phyloP scores from a whole-genome alignment of 129 eudicot genomes.

The Pulicaria dysenterica region DNA sequence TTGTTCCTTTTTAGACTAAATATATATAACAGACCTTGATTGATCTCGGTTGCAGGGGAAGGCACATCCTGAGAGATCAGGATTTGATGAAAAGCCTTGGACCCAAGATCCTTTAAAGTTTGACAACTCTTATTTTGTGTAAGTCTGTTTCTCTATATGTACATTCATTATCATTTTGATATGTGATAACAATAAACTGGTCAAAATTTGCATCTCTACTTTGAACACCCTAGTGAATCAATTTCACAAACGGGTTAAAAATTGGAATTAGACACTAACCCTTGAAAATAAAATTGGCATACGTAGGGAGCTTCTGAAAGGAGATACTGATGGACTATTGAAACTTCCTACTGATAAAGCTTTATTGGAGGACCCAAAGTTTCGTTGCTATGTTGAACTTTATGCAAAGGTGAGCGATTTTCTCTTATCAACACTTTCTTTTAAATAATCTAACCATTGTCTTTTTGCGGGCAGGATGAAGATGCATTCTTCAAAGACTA shows the following conservation, averaged over 20 bases:
- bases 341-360: slow-evolving; percentile 89
- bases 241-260: too few species aligned
- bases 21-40: not conserved
- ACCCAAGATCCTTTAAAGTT: slow-evolving; percentile 81
- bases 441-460: not conserved
- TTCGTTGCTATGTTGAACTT: slow-evolving; percentile 61
- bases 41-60: slow-evolving; percentile 58
- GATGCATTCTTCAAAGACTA: slow-evolving; percentile 88
- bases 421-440: not conserved
- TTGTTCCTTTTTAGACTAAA: not conserved
- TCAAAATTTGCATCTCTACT: too few species aligned
- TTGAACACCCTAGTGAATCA: too few species aligned
- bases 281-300: too few species aligned
- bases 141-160: slow-evolving; percentile 27
- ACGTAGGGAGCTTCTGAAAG: slow-evolving; percentile 71
- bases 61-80: slow-evolving; percentile 91
- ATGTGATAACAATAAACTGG: too few species aligned
- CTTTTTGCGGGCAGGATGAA: slow-evolving; percentile 62
- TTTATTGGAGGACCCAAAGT: slow-evolving; percentile 66
- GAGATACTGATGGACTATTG: slow-evolving; percentile 49
- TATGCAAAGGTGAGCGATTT: slow-evolving; percentile 68
- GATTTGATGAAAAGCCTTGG: slow-evolving; percentile 94
- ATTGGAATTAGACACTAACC: too few species aligned
- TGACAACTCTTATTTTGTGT: slow-evolving; percentile 94
- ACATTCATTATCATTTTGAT: too few species aligned